A percentile compares a stretch with the other conserved stretches of the same genome.
These are phyloP conservation scores for Colletotrichum orchidophilum DNA, from an alignment of 2,329 filamentous ascomycete species.

Conservation along the genomic window DNA sequence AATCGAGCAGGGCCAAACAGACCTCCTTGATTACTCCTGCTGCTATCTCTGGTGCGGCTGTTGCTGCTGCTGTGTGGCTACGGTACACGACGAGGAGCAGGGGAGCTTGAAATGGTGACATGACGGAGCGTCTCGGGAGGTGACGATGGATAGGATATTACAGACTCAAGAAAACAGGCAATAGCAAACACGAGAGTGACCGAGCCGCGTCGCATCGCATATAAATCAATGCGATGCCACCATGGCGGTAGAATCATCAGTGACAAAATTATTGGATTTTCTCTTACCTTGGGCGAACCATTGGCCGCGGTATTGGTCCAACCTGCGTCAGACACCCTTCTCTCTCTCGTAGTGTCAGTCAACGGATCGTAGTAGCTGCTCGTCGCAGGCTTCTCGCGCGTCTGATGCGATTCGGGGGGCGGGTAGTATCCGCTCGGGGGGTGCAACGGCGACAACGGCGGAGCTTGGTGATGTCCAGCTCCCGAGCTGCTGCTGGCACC, in stretches of 20 bases:
- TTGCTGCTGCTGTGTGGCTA: conserved; percentile 4
- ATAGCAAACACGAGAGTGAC: background rate
- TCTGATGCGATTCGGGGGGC: conserved; percentile 42
- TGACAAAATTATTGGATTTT: background rate
- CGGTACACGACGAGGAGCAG: conserved; percentile 1
- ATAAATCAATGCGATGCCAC: background rate
- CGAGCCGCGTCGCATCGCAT: background rate
- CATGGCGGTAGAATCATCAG: background rate
- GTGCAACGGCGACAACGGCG: conserved; percentile 54
- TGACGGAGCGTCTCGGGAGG: background rate
- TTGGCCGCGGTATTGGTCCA: conserved; percentile 55
- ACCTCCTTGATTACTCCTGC: background rate
- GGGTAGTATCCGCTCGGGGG: conserved; percentile 53
- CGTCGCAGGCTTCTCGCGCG: conserved; percentile 50
- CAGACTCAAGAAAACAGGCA: background rate
- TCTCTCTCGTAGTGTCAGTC: conserved; percentile 59
- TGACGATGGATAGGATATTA: background rate
- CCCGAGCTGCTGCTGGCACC: conserved; percentile 36
- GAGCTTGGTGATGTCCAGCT: conserved; percentile 33
- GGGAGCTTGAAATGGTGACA: conserved; percentile 1
- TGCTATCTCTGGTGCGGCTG: conserved; percentile 1
- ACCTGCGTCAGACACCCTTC: conserved; percentile 53
- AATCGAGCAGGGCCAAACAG: background rate
- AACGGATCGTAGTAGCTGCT: conserved; percentile 65
- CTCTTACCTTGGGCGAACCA: conserved; percentile 58